Base-by-base conservation (phyloP, 352 stramenopile species). In the Phytophthora chlamydospora region DNA sequence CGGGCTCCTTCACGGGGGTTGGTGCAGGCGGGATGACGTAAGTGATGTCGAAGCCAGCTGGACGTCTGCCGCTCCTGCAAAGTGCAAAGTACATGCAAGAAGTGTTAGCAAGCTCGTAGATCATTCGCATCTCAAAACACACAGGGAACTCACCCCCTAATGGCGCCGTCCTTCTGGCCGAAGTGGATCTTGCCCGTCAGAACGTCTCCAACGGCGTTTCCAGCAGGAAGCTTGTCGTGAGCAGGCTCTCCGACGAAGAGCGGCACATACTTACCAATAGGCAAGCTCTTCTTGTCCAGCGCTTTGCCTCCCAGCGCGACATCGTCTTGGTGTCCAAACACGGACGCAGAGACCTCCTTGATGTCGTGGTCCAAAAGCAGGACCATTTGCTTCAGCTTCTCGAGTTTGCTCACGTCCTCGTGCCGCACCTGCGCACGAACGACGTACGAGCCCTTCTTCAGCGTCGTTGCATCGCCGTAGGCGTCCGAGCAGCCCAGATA, bases 361-460 rank as follows among this genome's bases (percentile, higher is more conserved):
- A 95, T 63, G 33, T 80, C 72, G 40, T 90, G 79, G 14, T 90
- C 80, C 12, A 95, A 40, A 39, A 93, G 63, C n/a, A 93, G 51
- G 35, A 93, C 56, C 81, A 93, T 92, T 16, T 81, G 65, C 73
- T 93, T 92, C 44, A 95, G 71, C 45, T 85, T 85, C 34, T 96
- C 84, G 6, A 96, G 71, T 58, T 93, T 89, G 40, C 60, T 64
- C n/a, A 93, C 67, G 36, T 95, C 80, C 48, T 96, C 85, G 67
- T 96, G 88, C 12, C 88, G 86, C 10, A 96, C 66, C 48, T 93
- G 82, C 12, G 83, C 79, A 17, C 78, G 83, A 50, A 94, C 58
- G n/a, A 76, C 69, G 55, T 87, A 93, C 36, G 78, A 78, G 1
- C 91, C 91, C 70, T 98, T 97, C 64, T 96, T 96, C 29, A 95